phyloP scores from a whole-genome alignment of 225 moss, liverwort and hornwort genomes.

The Polytrichum commune region DNA sequence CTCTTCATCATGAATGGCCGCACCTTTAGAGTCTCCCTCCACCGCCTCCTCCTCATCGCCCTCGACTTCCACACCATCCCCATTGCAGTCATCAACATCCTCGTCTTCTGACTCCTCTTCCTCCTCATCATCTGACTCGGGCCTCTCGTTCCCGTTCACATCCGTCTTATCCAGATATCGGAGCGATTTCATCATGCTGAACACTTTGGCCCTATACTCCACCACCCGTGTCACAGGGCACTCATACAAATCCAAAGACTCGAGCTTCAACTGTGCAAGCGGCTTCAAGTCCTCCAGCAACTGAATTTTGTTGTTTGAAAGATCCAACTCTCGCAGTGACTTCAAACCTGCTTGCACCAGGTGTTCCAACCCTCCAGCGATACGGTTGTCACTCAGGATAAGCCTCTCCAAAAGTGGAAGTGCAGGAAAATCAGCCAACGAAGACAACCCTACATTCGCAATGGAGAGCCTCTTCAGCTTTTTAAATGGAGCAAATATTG shows the following conservation, averaged over 20 bases:
- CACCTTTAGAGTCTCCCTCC: constrained; percentile 57
- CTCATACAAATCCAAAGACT: constrained; percentile 74
- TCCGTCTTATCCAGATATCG: constrained; percentile 79
- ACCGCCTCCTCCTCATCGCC: constrained; percentile 58
- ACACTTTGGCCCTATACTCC: constrained; percentile 71
- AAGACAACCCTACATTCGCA: constrained; percentile 69
- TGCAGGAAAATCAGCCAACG: constrained; percentile 66
- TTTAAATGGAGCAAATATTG: constrained; percentile 46
- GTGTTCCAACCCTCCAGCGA: constrained; percentile 72
- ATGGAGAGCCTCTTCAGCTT: constrained; percentile 75
- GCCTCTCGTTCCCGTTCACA: constrained; percentile 65
- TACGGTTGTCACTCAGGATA: constrained; percentile 77
- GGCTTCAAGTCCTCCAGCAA: constrained; percentile 70
- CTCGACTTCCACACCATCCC: constrained; percentile 48
- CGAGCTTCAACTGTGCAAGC: constrained; percentile 61
- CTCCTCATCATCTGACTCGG: constrained; percentile 76
- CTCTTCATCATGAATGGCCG: constrained; percentile 43
- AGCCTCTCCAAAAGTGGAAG: constrained; percentile 63
- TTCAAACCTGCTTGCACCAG: constrained; percentile 68
- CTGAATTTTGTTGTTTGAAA: constrained; percentile 86
- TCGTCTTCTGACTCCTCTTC: constrained; percentile 64
- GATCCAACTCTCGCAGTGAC: constrained; percentile 71
- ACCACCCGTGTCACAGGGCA: constrained; percentile 64
- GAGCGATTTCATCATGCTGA: constrained; percentile 75
- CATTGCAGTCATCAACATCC: constrained; percentile 68